phyloP scores from a whole-genome alignment of 768 basidiomycete species.

The Mycena rosella region DNA sequence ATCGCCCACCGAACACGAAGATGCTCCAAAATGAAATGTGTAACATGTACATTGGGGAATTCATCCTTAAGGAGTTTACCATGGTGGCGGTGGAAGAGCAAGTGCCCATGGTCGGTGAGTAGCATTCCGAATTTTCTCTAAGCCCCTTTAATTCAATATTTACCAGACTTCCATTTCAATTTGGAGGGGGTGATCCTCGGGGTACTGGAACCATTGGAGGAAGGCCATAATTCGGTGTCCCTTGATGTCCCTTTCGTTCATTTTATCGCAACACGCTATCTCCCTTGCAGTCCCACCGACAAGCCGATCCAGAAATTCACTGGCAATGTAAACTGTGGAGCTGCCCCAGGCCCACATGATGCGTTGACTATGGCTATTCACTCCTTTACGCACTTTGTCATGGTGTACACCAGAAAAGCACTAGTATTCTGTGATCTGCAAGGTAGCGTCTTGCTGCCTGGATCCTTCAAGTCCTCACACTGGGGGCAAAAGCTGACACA shows the following conservation, averaged over 20 bases:
- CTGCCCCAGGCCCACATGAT: conserved; percentile 9
- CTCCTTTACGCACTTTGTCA: conserved; percentile 37
- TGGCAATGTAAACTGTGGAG: conserved; percentile 35
- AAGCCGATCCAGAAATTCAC: conserved; percentile 38
- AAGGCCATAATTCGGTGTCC: not conserved
- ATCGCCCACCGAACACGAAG: not conserved
- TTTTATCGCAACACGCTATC: conserved; percentile 39
- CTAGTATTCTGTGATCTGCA: conserved; percentile 26
- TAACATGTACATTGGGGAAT: conserved; percentile 34
- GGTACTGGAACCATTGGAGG: conserved; percentile 19
- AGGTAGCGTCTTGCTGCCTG: not conserved
- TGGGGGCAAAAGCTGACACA: no score
- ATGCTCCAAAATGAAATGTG: no score
- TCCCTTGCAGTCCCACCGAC: conserved; percentile 35
- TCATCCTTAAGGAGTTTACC: conserved; percentile 28
- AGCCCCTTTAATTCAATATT: not conserved
- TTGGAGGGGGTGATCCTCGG: conserved; percentile 33
- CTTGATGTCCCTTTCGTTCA: conserved; percentile 19
- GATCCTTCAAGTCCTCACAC: not conserved
- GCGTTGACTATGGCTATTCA: conserved; percentile 36
- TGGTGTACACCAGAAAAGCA: not conserved
- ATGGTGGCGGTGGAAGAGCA: not conserved
- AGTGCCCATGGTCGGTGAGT: not conserved
- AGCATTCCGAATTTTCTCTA: no score
- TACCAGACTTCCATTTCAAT: conserved; percentile 31